These are phyloP conservation scores for Fusarium sp. DNA, from an alignment of 2,329 filamentous ascomycete species.

Conservation along the genomic window DNA sequence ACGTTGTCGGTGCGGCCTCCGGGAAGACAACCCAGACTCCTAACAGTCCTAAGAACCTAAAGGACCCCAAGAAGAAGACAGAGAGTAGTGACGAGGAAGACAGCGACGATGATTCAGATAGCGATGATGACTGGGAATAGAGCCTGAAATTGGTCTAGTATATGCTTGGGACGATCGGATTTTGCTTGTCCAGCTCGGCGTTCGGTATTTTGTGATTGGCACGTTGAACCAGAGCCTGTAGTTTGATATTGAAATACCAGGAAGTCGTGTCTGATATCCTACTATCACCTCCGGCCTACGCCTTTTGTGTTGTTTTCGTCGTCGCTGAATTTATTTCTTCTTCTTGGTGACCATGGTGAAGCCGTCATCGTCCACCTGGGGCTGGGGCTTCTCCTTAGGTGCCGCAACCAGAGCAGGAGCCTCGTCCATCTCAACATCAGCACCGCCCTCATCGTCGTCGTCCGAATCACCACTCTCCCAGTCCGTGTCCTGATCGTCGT, in stretches of 20 bases:
- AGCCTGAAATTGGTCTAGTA: constrained; percentile 14
- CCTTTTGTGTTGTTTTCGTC: constrained; percentile 25
- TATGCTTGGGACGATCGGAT: constrained; percentile 28
- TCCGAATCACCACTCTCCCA: constrained; percentile 72
- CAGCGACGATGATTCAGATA: constrained; percentile 31
- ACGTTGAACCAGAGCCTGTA: constrained; percentile 32
- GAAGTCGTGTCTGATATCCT: constrained; percentile 30
- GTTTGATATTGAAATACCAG: constrained; percentile 45
- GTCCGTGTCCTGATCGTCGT: constrained; percentile 68
- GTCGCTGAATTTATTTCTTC: constrained; percentile 57
- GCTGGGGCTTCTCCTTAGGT: constrained; percentile 71
- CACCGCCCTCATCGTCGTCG: constrained; percentile 65
- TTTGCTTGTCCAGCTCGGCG: constrained; percentile 47
- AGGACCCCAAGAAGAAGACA: constrained; percentile 50
- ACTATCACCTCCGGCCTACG: not conserved
- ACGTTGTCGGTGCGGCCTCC: constrained; percentile 84
- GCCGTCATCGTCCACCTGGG: constrained; percentile 83
- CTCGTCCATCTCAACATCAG: constrained; percentile 75
- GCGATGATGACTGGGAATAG: constrained; percentile 81
- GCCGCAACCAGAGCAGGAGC: constrained; percentile 69
- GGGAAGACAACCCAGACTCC: constrained; percentile 83
- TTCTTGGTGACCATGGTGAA: constrained; percentile 80
- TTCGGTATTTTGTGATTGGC: constrained; percentile 47
- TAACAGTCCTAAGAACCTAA: constrained; percentile 71
- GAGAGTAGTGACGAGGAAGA: constrained; percentile 24